Evolutionary conservation across 1,139 yeast species (phyloP).

Genomic region (Taphrina wiesneri): DNA sequence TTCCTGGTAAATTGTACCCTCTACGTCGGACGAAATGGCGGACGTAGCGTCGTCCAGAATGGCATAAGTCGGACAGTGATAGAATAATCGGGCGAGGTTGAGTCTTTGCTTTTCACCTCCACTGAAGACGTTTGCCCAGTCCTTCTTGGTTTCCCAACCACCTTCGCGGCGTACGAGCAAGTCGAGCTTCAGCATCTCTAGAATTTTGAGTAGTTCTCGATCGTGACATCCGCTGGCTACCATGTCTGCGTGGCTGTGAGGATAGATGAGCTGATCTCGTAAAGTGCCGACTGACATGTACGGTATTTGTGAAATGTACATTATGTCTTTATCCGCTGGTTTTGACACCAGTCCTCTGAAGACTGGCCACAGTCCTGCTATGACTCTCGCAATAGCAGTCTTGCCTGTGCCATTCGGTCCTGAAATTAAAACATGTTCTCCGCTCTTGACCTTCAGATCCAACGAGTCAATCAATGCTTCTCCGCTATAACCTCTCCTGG

Average conservation of each 20-base stretch:
- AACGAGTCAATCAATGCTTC: constrained; percentile 59
- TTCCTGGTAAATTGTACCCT: constrained; percentile 79
- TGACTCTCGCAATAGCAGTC: constrained; percentile 77
- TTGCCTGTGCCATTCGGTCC: constrained; percentile 93
- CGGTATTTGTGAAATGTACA: constrained; percentile 79
- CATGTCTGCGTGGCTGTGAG: constrained; percentile 77
- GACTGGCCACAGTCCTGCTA: constrained; percentile 91
- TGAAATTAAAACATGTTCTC: constrained; percentile 73
- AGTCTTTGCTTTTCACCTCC: constrained; percentile 96
- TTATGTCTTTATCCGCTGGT: constrained; percentile 70
- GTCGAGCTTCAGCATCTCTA: constrained; percentile 75
- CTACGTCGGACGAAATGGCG: constrained; percentile 90
- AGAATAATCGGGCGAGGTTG: constrained; percentile 82
- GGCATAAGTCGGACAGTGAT: constrained; percentile 77
- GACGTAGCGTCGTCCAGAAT: constrained; percentile 90
- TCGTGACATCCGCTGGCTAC: constrained; percentile 70
- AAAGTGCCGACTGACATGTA: constrained; percentile 76
- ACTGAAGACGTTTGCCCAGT: constrained; percentile 88
- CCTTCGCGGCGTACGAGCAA: constrained; percentile 70
- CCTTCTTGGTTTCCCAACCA: constrained; percentile 61
- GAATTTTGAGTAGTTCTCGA: constrained; percentile 64
- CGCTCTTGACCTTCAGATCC: constrained; percentile 62
- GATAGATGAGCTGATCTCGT: constrained; percentile 85
- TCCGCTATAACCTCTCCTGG: constrained; percentile 46
- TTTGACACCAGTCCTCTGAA: constrained; percentile 78